Conservation (phyloP, 2,329 filamentous ascomycete genomes). For the Epichloe scottii region DNA sequence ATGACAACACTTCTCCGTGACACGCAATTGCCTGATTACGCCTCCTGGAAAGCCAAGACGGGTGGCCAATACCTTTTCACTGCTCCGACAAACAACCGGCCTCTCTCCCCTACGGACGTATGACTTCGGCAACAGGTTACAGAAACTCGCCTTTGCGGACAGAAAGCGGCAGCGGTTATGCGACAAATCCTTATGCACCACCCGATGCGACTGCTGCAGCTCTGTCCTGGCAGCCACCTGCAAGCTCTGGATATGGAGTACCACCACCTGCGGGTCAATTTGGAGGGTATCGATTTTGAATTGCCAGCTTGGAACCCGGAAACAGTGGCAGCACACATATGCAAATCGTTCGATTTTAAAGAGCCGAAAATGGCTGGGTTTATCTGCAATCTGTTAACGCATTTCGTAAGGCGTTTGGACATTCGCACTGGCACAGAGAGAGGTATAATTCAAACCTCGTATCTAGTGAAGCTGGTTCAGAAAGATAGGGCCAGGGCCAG, state of each 20-base stretch:
- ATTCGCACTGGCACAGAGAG: constrained; percentile 1
- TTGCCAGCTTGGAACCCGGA: background rate
- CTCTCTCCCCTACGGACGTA: constrained; percentile 34
- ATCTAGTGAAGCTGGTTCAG: background rate
- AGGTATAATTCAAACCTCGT: background rate
- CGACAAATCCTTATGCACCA: constrained; percentile 17
- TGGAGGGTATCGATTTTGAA: constrained; percentile 23
- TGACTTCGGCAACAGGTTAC: constrained; percentile 30
- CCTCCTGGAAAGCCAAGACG: constrained; percentile 37
- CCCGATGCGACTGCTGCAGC: constrained; percentile 15
- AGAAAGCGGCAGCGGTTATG: constrained; percentile 21
- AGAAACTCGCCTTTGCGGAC: constrained; percentile 40
- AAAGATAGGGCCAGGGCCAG: background rate
- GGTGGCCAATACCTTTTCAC: constrained; percentile 23
- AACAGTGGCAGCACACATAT: background rate
- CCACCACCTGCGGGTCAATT: constrained; percentile 21
- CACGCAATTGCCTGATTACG: constrained; percentile 51
- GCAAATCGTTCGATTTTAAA: background rate
- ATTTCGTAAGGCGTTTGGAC: constrained; percentile 16
- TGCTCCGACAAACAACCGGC: constrained; percentile 24
- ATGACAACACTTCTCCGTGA: constrained; percentile 63
- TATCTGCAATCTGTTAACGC: constrained; percentile 2
- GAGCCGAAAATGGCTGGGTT: constrained; percentile 1
- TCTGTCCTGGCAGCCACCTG: constrained; percentile 17
- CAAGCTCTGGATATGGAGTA: constrained; percentile 18